Conservation (phyloP, 371 early-diverging fungal genomes). For the Mortierella sp. region DNA sequence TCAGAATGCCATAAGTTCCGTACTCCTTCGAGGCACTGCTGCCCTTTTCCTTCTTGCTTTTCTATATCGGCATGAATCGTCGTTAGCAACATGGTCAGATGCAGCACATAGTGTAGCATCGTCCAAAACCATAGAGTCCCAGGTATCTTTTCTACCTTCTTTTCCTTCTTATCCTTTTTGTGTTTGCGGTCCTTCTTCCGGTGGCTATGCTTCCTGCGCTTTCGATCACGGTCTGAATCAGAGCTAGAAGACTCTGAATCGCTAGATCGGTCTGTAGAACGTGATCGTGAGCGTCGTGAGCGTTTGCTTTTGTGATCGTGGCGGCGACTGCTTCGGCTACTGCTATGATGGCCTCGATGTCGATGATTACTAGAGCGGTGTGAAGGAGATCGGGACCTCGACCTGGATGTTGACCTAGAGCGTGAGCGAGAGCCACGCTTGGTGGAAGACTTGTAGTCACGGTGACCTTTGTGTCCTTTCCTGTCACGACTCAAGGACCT, state of each 20-base stretch:
- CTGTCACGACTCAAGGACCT: background rate
- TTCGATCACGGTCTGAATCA: constrained; percentile 40
- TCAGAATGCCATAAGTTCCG: constrained; percentile 45
- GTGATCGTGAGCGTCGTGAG: constrained; percentile 27
- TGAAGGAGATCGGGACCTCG: constrained; percentile 34
- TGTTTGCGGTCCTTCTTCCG: constrained; percentile 49
- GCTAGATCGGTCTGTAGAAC: constrained; percentile 26
- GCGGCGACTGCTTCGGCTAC: constrained; percentile 21
- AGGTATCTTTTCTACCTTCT: background rate
- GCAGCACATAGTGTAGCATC: too few relatives aligned
- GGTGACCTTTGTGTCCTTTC: constrained; percentile 6
- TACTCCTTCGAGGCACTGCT: constrained; percentile 28
- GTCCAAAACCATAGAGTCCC: too few relatives aligned
- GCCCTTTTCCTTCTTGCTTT: constrained; percentile 47
- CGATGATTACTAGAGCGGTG: constrained; percentile 17
- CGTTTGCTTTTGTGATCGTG: constrained; percentile 34
- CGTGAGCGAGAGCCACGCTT: constrained; percentile 22
- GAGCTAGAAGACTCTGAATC: constrained; percentile 37
- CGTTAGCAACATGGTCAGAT: too few relatives aligned
- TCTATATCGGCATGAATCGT: too few relatives aligned
- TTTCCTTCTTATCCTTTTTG: constrained; percentile 45
- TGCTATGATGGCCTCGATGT: constrained; percentile 8
- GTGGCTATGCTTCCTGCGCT: constrained; percentile 37
- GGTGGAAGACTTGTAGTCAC: constrained; percentile 25
- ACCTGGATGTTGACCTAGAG: constrained; percentile 24